These are phyloP conservation scores for Trichoderma asperellum DNA, from an alignment of 2,329 filamentous ascomycete species.

Conservation along the genomic window DNA sequence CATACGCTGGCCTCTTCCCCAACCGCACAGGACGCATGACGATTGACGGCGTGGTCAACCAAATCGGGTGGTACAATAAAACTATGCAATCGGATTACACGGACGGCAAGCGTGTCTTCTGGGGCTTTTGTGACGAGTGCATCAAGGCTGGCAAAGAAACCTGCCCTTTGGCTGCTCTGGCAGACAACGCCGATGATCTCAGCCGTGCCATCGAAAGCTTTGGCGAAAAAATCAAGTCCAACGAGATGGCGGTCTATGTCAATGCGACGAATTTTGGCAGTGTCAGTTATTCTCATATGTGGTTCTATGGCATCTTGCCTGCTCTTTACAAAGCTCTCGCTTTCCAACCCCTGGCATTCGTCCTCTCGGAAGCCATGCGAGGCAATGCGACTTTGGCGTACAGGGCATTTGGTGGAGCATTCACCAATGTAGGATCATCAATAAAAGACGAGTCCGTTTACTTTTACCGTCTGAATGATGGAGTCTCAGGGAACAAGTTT, in stretches of 20 bases:
- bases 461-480: conserved; percentile 39
- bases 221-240: conserved; percentile 40
- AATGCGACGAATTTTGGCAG: conserved; percentile 46
- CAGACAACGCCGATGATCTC: conserved; percentile 43
- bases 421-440: background rate
- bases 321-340: conserved; percentile 44
- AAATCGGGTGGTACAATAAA: conserved; percentile 41
- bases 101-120: conserved; percentile 39
- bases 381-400: conserved; percentile 48
- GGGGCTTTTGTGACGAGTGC: conserved; percentile 44
- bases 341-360: conserved; percentile 45
- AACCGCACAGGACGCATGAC: conserved; percentile 41
- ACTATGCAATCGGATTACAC: conserved; percentile 36
- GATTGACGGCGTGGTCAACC: conserved; percentile 44
- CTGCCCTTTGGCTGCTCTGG: conserved; percentile 48
- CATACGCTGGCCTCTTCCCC: conserved; percentile 46
- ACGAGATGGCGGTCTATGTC: conserved; percentile 50
- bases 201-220: conserved; percentile 40
- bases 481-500: conserved; percentile 31
- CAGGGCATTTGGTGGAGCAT: background rate
- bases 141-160: conserved; percentile 47
- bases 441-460: conserved; percentile 35
- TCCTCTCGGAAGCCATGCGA: conserved; percentile 41
- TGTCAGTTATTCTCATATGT: conserved; percentile 44
- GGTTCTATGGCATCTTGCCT: conserved; percentile 45